Evolutionary conservation across 306 rosid species (phyloP), one percentile per base, ranked within the genome.

Genomic region (barrel medic (Medicago truncatula)): DNA sequence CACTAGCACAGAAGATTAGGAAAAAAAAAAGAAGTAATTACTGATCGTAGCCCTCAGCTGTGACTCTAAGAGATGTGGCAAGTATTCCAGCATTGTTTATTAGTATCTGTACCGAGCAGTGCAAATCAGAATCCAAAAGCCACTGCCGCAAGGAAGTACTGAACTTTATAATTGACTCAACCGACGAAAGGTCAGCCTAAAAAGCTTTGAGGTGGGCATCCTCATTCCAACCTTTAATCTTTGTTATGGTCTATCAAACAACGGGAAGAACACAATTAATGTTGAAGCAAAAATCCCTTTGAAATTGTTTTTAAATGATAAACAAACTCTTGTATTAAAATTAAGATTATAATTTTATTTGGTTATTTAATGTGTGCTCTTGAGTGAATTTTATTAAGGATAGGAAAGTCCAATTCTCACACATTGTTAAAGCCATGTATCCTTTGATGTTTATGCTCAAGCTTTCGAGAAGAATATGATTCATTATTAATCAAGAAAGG

Each of bases 31-130:
- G 75, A 11, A 17, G 75, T 38, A 67, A 78, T 91, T 85, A 94
- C 98, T 86, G 89, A 73, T 94, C 98, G 21, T 80, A 87, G 78
- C 96, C 97, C 58, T 94, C 94, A 20, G 83, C 67, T 28, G 96
- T 92, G 84, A 80, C 70, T 87, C 92, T 85, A 58, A 71, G 82
- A 13, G 97, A 94, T 25, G 92, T 92, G 56, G 97, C 98, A 60
- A 94, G 84, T 79, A 91, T 87, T 77, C 98, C 98, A 68, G 97
- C 98, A 76, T 89, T 88, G 88, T 94, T 94, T 64, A 94, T 84
- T 73, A 94, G 83, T 66, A 94, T 58, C 78, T 92, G 97, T 71
- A 91, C 74, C 0, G 98, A 94, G 89, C 87, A 80, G 87, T 90
- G 95, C 93, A 94, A 79, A 75, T 78, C 68, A 34, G 97, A 87